A percentile compares a stretch with the other conserved stretches of the same genome.
phyloP scores from a whole-genome alignment of 176 grass and related monocot species.

The Guadua angustifolia region DNA sequence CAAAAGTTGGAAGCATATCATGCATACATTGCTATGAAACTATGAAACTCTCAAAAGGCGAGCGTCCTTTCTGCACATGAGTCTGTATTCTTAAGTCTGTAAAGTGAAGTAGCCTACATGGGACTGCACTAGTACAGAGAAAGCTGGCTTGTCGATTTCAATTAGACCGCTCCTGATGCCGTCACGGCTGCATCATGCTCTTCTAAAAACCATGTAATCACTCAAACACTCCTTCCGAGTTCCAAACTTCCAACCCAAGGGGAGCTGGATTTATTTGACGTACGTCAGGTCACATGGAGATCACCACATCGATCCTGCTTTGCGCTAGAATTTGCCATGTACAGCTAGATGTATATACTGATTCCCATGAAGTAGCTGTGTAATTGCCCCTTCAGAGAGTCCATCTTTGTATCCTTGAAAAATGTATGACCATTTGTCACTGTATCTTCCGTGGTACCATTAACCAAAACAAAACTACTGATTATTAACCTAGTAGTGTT shows the following conservation, averaged over 20 bases:
- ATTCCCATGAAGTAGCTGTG: background rate
- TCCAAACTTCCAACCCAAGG: no score
- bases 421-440: background rate
- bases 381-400: background rate
- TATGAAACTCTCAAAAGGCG: background rate
- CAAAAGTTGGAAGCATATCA: conserved; percentile 20
- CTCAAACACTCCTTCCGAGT: background rate
- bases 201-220: background rate
- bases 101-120: background rate
- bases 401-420: background rate
- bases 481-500: background rate
- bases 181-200: background rate
- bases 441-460: background rate
- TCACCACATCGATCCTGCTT: background rate
- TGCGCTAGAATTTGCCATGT: background rate
- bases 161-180: background rate
- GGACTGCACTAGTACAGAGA: background rate
- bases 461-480: background rate
- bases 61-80: conserved; percentile 22
- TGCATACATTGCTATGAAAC: background rate
- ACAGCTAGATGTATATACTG: background rate
- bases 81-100: background rate
- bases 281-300: background rate
- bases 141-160: background rate
- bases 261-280: no score